Percentiles rank a stretch among this genome's conserved stretches.
Evolutionary conservation across 225 moss, liverwort and hornwort species (phyloP).

Genomic region (Asterella californica): DNA sequence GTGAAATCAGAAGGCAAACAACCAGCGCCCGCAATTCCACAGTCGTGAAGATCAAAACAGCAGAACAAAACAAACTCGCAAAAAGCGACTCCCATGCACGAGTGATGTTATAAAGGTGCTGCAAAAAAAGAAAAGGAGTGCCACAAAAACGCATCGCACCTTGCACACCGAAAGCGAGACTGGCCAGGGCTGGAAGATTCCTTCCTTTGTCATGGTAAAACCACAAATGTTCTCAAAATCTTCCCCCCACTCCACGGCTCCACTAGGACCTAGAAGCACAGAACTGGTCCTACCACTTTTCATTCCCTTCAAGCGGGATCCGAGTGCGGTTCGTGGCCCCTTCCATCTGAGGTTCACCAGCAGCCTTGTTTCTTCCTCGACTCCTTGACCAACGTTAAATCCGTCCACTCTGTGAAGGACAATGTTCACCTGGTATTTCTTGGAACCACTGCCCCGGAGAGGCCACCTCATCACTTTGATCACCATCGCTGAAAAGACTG

Average conservation of each 20-base stretch:
- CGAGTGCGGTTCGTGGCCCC: conserved; percentile 70
- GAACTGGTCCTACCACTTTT: conserved; percentile 62
- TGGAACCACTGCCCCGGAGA: conserved; percentile 55
- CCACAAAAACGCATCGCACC: conserved; percentile 42
- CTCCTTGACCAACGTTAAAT: conserved; percentile 25
- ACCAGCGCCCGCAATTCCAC: not conserved
- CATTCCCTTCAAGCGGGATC: conserved; percentile 80
- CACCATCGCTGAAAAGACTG: conserved; percentile 50
- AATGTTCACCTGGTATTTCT: conserved; percentile 89
- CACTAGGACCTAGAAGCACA: conserved; percentile 49
- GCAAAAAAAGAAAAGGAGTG: not conserved
- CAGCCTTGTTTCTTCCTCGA: conserved; percentile 51
- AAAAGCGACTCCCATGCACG: not conserved
- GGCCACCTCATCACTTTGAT: conserved; percentile 98
- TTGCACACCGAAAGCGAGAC: conserved; percentile 74
- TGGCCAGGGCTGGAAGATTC: conserved; percentile 78
- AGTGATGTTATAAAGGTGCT: not conserved
- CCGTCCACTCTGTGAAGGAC: conserved; percentile 65
- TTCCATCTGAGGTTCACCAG: conserved; percentile 90
- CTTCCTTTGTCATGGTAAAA: conserved; percentile 59
- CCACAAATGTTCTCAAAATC: conserved; percentile 79
- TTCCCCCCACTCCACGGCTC: conserved; percentile 68
- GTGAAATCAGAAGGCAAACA: not conserved
- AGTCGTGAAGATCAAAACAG: not conserved
- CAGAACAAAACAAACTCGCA: not conserved